These are phyloP conservation scores for Colletotrichum sublineola DNA, from an alignment of 2,329 filamentous ascomycete species.

Conservation along the genomic window DNA sequence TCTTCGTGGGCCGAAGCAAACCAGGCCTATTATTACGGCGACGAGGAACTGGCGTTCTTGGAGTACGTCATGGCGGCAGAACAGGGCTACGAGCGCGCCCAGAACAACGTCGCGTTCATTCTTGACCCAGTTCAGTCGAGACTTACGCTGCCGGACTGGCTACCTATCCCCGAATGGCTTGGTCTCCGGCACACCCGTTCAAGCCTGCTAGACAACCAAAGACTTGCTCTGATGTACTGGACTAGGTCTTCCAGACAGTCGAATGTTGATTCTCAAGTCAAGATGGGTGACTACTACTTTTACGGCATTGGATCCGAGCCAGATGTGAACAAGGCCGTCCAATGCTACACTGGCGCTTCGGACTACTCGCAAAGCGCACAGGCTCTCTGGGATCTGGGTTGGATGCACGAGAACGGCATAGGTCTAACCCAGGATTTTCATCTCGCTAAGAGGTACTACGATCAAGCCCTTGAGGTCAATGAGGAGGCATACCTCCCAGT, in stretches of 20 bases:
- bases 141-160: slow-evolving; percentile 63
- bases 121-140: slow-evolving; percentile 80
- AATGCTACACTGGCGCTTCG: slow-evolving; percentile 92
- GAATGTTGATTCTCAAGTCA: slow-evolving; percentile 94
- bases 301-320: slow-evolving; percentile 79
- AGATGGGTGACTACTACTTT: slow-evolving; percentile 99
- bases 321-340: slow-evolving; percentile 87
- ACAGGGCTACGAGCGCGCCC: slow-evolving; percentile 89
- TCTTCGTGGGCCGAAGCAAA: slow-evolving; percentile 89
- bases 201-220: slow-evolving; percentile 64
- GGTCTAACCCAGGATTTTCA: slow-evolving; percentile 96
- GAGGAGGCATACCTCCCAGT: slow-evolving; percentile 95
- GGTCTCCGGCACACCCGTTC: slow-evolving; percentile 20
- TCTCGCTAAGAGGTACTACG: slow-evolving; percentile 95
- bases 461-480: slow-evolving; percentile 91
- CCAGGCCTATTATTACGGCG: slow-evolving; percentile 81
- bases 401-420: slow-evolving; percentile 99
- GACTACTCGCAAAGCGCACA: slow-evolving; percentile 94
- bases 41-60: slow-evolving; percentile 83
- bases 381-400: slow-evolving; percentile 95
- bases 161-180: slow-evolving; percentile 42
- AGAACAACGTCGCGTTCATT: slow-evolving; percentile 90
- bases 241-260: slow-evolving; percentile 92
- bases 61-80: slow-evolving; percentile 90
- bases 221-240: slow-evolving; percentile 89